Percentiles rank a stretch among this genome's conserved stretches.
Conservation (phyloP, 2,329 filamentous ascomycete species). For the Stagonosporopsis chrysanthemi region DNA sequence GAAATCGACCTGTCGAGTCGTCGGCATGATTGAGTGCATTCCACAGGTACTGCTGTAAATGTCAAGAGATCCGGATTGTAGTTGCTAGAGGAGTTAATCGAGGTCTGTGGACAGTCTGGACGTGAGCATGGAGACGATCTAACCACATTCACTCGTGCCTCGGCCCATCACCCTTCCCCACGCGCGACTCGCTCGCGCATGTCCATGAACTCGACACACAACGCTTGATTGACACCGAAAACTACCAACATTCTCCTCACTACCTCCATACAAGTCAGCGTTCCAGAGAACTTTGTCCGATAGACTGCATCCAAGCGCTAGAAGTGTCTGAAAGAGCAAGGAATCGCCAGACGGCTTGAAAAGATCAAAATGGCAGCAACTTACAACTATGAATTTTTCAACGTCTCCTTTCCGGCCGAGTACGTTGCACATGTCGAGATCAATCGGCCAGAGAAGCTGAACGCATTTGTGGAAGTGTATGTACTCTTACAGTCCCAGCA, state of each 20-base stretch:
- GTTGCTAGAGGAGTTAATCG: background rate
- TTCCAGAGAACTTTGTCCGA: no score
- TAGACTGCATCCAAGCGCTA: background rate
- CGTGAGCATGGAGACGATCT: background rate
- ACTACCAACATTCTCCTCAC: background rate
- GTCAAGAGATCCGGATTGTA: no score
- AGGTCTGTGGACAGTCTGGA: background rate
- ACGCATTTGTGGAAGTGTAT: slow-evolving; percentile 78
- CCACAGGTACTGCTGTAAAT: no score
- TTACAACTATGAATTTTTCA: slow-evolving; percentile 70
- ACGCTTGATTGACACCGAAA: background rate
- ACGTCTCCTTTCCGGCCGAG: slow-evolving; percentile 72
- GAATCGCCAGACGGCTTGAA: background rate
- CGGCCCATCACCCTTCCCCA: slow-evolving; percentile 14
- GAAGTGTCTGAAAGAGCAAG: slow-evolving; percentile 19
- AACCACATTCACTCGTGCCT: slow-evolving; percentile 22
- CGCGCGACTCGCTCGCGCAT: slow-evolving; percentile 27
- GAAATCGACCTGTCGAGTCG: no score
- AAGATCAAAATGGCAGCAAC: slow-evolving; percentile 35
- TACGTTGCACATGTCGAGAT: slow-evolving; percentile 92
- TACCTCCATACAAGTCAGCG: background rate
- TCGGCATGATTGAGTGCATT: no score
- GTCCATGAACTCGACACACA: slow-evolving; percentile 6
- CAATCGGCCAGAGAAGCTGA: slow-evolving; percentile 85
- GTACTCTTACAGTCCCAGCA: slow-evolving; percentile 25